phyloP scores from a whole-genome alignment of 2,329 filamentous ascomycete genomes.

The Scedosporium apiospermum region DNA sequence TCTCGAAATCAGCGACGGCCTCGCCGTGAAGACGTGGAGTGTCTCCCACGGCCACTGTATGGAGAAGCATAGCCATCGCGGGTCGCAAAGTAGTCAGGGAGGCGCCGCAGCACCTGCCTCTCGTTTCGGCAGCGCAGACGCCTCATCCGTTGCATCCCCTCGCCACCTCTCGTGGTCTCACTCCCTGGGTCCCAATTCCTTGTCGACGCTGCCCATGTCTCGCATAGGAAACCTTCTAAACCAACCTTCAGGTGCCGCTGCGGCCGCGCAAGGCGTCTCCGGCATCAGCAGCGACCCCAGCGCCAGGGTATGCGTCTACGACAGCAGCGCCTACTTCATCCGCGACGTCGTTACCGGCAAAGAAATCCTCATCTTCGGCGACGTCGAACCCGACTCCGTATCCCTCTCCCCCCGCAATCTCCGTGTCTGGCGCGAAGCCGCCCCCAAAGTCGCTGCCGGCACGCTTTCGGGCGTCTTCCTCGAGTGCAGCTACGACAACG shows the following conservation, averaged over 20 bases:
- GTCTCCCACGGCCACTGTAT: slow-evolving; percentile 89
- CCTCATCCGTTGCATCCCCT: slow-evolving; percentile 21
- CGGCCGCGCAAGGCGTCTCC: slow-evolving; percentile 1
- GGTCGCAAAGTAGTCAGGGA: slow-evolving; percentile 38
- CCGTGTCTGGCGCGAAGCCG: slow-evolving; percentile 81
- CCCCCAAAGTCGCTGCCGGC: slow-evolving; percentile 68
- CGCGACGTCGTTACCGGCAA: slow-evolving; percentile 59
- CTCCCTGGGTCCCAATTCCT: not conserved
- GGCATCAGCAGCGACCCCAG: slow-evolving; percentile 17
- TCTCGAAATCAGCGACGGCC: slow-evolving; percentile 75
- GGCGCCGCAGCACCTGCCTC: slow-evolving; percentile 14
- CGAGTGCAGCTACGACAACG: slow-evolving; percentile 88
- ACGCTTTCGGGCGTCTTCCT: slow-evolving; percentile 77
- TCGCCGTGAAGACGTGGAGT: slow-evolving; percentile 80
- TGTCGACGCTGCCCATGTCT: not conserved
- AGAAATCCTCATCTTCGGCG: slow-evolving; percentile 89
- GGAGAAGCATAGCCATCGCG: slow-evolving; percentile 59
- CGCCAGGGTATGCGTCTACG: slow-evolving; percentile 59
- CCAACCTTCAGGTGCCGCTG: not conserved
- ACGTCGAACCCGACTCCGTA: slow-evolving; percentile 85
- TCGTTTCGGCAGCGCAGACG: slow-evolving; percentile 40
- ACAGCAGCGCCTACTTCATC: slow-evolving; percentile 91
- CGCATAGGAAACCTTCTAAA: slow-evolving; percentile 6
- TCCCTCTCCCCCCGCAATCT: slow-evolving; percentile 73
- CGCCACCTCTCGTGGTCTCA: slow-evolving; percentile 11